Evolutionary conservation across 2,329 filamentous ascomycete species (phyloP), one percentile per base, ranked within the genome.

Genomic region (Neoascochyta sp.): DNA sequence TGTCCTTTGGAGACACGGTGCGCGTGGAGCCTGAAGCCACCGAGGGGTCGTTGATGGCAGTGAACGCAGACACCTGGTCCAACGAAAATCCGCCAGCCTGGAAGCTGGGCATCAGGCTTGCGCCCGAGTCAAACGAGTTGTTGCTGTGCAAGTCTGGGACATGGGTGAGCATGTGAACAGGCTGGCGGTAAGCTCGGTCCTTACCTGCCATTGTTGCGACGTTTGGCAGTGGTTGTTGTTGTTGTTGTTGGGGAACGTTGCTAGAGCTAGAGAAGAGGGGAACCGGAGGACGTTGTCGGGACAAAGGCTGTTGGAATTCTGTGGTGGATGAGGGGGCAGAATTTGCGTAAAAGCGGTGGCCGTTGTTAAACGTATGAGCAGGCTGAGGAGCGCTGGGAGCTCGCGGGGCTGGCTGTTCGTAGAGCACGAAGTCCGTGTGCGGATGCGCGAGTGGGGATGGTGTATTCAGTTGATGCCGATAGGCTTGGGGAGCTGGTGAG

Each of bases 1-100:
- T 71, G 54, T 95, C 87, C 63, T 85, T 81, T 12, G 88, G 88
- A 40, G 88, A 95, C 41, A 95, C 76, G 22, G 88, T 95, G 37
- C 60, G 62, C 29, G 52, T 51, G 17, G 62, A 62, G 31, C 53
- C 54, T 32, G 57, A 43, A 20, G 51, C 50, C 39, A 54, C 47
- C 25, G 65, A 57, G 41, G 62, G 53, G 50, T 65, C 53, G 53
- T 71, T 72, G 59, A 71, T 62, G 22, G 66, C 51, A 35, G 65
- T 67, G 56, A 72, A 70, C 37, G 54, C 52, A 33, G 52, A 47
- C 17, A 51, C 36, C 28, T 46, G 38, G 34, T 60, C 57, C 53
- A 54, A 50, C 29, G 48, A 41, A 19, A 47, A 53, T 34, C 39
- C 45, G 32, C 52, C 54, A 27, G 45, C 39, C 36, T 56, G 52